These are phyloP conservation scores for Teratosphaeria nubilosa DNA, from an alignment of 2,329 filamentous ascomycete species.

Conservation along the genomic window DNA sequence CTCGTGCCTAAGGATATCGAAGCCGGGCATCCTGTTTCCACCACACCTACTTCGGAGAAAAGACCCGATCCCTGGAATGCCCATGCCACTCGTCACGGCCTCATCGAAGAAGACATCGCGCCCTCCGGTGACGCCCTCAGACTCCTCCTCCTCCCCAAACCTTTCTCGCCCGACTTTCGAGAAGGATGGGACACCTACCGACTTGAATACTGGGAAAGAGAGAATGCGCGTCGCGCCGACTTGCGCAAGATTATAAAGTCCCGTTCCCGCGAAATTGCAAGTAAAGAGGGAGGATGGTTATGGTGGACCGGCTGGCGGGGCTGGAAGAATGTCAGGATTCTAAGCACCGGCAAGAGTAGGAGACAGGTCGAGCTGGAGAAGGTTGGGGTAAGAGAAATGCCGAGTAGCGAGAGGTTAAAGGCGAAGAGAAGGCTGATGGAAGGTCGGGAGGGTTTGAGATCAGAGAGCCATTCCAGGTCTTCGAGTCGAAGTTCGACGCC, in stretches of 20 bases:
- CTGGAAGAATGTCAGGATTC: conserved; percentile 28
- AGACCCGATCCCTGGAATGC: conserved; percentile 23
- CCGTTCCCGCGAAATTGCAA: conserved; percentile 58
- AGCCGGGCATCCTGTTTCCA: conserved; percentile 15
- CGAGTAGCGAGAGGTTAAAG: conserved; percentile 9
- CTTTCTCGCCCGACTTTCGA: conserved; percentile 86
- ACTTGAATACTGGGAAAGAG: conserved; percentile 90
- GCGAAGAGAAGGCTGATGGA: conserved; percentile 14
- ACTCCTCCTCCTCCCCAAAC: conserved; percentile 80
- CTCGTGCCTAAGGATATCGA: conserved; percentile 31
- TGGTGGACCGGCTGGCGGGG: conserved; percentile 76
- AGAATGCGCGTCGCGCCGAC: conserved; percentile 77
- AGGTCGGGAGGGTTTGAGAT: conserved; percentile 1
- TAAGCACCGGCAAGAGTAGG: conserved; percentile 15
- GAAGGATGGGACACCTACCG: conserved; percentile 96
- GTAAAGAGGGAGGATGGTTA: conserved; percentile 58
- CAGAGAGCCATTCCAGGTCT: conserved; percentile 12
- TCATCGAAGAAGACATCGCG: conserved; percentile 76
- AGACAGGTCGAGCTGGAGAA: conserved; percentile 21
- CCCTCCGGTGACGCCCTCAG: conserved; percentile 87
- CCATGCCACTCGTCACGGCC: conserved; percentile 22
- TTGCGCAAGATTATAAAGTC: conserved; percentile 61
- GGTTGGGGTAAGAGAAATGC: conserved; percentile 18
- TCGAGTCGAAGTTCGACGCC: conserved; percentile 16
- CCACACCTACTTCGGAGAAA: neutral